Percentiles rank a stretch among this genome's conserved stretches.
These are phyloP conservation scores for Lipomyces lipofer DNA, from an alignment of 805 yeast species.

Conservation along the genomic window DNA sequence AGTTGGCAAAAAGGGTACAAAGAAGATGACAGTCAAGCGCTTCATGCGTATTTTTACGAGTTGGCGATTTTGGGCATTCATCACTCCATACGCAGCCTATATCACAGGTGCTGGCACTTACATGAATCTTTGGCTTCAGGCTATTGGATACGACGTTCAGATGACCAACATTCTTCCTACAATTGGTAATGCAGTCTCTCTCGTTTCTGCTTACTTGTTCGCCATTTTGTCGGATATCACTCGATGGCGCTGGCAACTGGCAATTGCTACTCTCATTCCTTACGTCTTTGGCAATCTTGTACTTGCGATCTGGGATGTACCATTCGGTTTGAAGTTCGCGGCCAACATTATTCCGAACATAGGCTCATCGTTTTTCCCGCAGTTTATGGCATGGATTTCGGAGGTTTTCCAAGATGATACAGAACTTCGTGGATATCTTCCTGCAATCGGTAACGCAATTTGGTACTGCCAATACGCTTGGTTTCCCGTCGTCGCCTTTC, in stretches of 20 bases:
- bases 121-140: constrained; percentile 37
- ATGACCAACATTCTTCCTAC: constrained; percentile 41
- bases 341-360: constrained; percentile 25
- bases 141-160: constrained; percentile 34
- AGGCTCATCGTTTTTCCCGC: constrained; percentile 25
- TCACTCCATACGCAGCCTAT: constrained; percentile 23
- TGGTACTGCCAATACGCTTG: constrained; percentile 42
- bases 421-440: constrained; percentile 37
- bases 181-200: constrained; percentile 38
- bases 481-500: constrained; percentile 41
- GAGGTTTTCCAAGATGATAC: constrained; percentile 37
- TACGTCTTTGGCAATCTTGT: constrained; percentile 27
- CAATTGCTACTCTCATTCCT: constrained; percentile 16
- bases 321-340: constrained; percentile 26
- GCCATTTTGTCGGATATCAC: constrained; percentile 39
- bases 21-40: constrained; percentile 25
- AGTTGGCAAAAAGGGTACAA: constrained; percentile 20
- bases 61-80: constrained; percentile 28
- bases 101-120: constrained; percentile 29
- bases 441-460: constrained; percentile 40
- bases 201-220: constrained; percentile 36
- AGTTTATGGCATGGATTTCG: constrained; percentile 33
- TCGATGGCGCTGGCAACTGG: constrained; percentile 37
- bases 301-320: constrained; percentile 27
- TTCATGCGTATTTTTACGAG: constrained; percentile 17